Percentiles rank a stretch among this genome's conserved stretches.
phyloP scores from a whole-genome alignment of 306 rosid genomes.

The Cucurbita argyrosperma region DNA sequence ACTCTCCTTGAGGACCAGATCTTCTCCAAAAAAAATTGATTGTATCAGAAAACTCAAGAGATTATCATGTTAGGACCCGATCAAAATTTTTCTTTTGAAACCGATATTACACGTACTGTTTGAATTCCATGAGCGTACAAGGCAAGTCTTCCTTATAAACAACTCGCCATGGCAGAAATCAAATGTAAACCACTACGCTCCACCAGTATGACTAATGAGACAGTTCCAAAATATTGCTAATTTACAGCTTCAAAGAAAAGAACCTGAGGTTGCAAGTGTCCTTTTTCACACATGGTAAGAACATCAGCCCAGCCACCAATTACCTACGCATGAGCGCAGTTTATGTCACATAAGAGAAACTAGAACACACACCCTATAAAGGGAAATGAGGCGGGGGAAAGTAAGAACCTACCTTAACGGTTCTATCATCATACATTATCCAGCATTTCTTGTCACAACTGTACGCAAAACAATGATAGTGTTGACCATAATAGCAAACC shows the following conservation, averaged over 20 bases:
- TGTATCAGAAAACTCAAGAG: slow-evolving; percentile 28
- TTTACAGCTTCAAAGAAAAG: slow-evolving; percentile 92
- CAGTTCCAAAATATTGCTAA: slow-evolving; percentile 35
- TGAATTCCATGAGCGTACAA: slow-evolving; percentile 14
- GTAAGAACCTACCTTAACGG: slow-evolving; percentile 62
- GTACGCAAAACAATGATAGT: slow-evolving; percentile 95
- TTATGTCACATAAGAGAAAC: background rate
- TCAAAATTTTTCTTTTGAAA: slow-evolving; percentile 14
- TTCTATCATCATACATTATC: slow-evolving; percentile 90
- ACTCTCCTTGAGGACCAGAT: slow-evolving; percentile 24
- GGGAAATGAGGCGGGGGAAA: background rate
- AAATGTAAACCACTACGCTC: background rate
- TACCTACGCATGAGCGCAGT: slow-evolving; percentile 27
- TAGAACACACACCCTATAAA: background rate
- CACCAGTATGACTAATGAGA: background rate
- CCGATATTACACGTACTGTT: slow-evolving; percentile 15
- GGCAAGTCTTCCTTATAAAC: slow-evolving; percentile 27
- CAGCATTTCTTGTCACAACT: slow-evolving; percentile 56
- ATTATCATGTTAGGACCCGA: slow-evolving; percentile 4
- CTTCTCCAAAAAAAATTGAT: slow-evolving; percentile 18
- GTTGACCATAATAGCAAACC: slow-evolving; percentile 99
- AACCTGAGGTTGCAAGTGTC: slow-evolving; percentile 95
- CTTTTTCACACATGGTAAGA: slow-evolving; percentile 67
- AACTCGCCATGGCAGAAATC: background rate
- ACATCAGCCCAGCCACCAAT: slow-evolving; percentile 92